phyloP scores from a whole-genome alignment of 1,139 yeast species.

The Saccharomyces hybrid region DNA sequence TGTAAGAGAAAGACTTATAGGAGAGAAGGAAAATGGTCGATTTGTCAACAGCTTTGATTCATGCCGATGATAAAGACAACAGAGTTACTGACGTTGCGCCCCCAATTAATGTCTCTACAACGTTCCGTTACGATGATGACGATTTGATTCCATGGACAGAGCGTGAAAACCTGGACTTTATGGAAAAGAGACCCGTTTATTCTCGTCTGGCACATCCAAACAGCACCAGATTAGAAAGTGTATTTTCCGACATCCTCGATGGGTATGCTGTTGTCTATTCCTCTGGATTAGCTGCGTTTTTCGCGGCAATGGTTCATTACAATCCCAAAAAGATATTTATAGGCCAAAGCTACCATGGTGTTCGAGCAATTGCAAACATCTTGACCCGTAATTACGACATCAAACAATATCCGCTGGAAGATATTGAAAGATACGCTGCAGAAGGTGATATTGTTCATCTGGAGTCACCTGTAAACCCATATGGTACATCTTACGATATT shows the following conservation, averaged over 20 bases:
- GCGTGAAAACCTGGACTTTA: slow-evolving; percentile 30
- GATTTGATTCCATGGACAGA: slow-evolving; percentile 37
- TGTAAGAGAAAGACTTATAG: neutral
- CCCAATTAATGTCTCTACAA: slow-evolving; percentile 77
- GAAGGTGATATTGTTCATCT: slow-evolving; percentile 75
- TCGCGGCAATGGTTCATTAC: slow-evolving; percentile 60
- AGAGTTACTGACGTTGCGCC: slow-evolving; percentile 45
- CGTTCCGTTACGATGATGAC: slow-evolving; percentile 56
- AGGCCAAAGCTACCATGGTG: slow-evolving; percentile 82
- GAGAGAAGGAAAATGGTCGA: slow-evolving; percentile 26
- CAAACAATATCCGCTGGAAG: slow-evolving; percentile 44
- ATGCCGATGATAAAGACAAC: slow-evolving; percentile 47
- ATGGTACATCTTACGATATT: slow-evolving; percentile 62
- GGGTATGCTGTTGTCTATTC: slow-evolving; percentile 58
- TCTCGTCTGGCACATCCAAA: slow-evolving; percentile 73
- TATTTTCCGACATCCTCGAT: slow-evolving; percentile 50
- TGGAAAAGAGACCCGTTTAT: slow-evolving; percentile 39
- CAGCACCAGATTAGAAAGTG: slow-evolving; percentile 56
- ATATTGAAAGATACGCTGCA: slow-evolving; percentile 42
- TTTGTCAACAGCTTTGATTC: slow-evolving; percentile 47
- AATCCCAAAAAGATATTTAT: slow-evolving; percentile 71
- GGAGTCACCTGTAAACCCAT: slow-evolving; percentile 86
- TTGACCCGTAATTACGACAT: slow-evolving; percentile 55
- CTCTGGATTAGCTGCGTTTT: slow-evolving; percentile 76
- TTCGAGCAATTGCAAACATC: slow-evolving; percentile 59